Conservation (phyloP, 108 stramenopile species). For the Pseudonitzschia delicatissima region DNA sequence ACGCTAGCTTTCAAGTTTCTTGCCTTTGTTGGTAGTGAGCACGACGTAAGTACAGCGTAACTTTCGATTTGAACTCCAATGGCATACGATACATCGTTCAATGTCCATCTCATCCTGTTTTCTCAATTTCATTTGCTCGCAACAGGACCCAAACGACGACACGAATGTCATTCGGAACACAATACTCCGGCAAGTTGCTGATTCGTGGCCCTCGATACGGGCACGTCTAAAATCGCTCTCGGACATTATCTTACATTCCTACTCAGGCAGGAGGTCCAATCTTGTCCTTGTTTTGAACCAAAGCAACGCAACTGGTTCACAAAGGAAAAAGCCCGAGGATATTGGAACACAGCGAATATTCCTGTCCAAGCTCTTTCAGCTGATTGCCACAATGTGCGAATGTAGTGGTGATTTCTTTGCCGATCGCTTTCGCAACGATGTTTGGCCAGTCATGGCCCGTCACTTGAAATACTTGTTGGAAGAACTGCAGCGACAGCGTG, state of each 20-base stretch:
- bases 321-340: background rate
- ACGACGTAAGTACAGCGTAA: background rate
- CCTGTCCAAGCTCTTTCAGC: constrained; percentile 11
- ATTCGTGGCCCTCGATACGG: constrained; percentile 31
- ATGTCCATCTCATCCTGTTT: background rate
- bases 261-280: too few species aligned
- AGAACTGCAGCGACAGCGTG: background rate
- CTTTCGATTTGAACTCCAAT: background rate
- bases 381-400: constrained; percentile 25
- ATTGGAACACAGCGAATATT: constrained; percentile 15
- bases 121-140: background rate
- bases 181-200: constrained; percentile 29
- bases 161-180: constrained; percentile 17
- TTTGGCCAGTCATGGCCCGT: constrained; percentile 27
- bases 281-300: background rate
- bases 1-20: constrained; percentile 23
- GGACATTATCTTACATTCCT: constrained; percentile 5
- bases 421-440: constrained; percentile 16
- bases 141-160: constrained; percentile 16
- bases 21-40: constrained; percentile 13
- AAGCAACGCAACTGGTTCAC: background rate
- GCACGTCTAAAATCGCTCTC: constrained; percentile 20
- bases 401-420: constrained; percentile 35
- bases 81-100: background rate
- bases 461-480: constrained; percentile 9